A percentile compares a stretch with the other conserved stretches of the same genome.
Evolutionary conservation across 345 rosid species (phyloP).

Genomic region (Arabis alpina): DNA sequence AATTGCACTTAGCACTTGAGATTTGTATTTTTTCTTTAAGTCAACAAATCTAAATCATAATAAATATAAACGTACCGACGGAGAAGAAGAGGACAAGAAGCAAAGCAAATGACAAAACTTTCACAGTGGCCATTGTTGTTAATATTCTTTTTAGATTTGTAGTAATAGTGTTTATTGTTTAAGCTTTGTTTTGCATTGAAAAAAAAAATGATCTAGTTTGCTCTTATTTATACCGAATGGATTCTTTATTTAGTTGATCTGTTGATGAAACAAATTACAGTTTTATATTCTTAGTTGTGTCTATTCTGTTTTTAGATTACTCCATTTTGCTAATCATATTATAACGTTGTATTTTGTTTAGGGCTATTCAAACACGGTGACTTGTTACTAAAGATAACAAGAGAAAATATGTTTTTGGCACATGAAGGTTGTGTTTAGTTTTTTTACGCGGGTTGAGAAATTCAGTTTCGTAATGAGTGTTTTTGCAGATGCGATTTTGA

Average conservation of each 20-base stretch:
- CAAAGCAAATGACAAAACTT: constrained; percentile 27
- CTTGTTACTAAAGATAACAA: neutral
- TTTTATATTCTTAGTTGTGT: neutral
- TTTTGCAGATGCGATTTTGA: no score
- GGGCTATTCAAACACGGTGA: neutral
- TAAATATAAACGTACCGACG: neutral
- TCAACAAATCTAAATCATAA: neutral
- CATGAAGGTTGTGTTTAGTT: no score
- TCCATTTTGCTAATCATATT: neutral
- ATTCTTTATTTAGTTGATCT: neutral
- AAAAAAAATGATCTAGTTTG: neutral
- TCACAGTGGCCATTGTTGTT: constrained; percentile 12
- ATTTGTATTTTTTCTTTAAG: neutral
- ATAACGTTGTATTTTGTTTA: neutral
- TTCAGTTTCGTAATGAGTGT: no score
- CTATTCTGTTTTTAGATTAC: neutral
- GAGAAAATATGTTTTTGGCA: no score
- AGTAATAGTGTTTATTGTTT: neutral
- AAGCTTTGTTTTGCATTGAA: neutral
- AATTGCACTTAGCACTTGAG: neutral
- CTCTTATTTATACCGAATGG: constrained; percentile 21
- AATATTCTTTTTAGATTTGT: constrained; percentile 7
- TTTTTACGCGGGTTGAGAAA: no score
- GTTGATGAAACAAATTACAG: neutral
- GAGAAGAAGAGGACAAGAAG: constrained; percentile 20